These are phyloP conservation scores for Nematodospora anomalae DNA, from an alignment of 1,139 yeast genomes.

Conservation along the genomic window DNA sequence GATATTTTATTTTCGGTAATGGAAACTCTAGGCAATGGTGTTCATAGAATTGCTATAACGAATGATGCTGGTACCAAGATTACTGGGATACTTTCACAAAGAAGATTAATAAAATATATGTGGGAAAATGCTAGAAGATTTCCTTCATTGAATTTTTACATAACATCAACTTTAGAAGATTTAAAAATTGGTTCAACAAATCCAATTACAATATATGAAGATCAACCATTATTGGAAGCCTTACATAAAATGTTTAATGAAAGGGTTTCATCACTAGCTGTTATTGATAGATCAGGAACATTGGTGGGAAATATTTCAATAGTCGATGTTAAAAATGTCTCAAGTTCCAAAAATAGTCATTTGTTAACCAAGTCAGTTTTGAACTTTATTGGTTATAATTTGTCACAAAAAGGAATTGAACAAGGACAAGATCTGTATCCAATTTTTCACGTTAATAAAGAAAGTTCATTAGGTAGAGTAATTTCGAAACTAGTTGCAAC, in stretches of 20 bases:
- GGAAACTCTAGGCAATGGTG: slow-evolving; percentile 87
- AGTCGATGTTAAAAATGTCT: slow-evolving; percentile 86
- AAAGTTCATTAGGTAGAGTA: slow-evolving; percentile 80
- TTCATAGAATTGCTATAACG: slow-evolving; percentile 86
- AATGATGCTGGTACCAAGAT: slow-evolving; percentile 45
- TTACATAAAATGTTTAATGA: slow-evolving; percentile 79
- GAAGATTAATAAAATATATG: slow-evolving; percentile 75
- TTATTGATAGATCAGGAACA: slow-evolving; percentile 75
- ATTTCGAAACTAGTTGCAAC: slow-evolving; percentile 96
- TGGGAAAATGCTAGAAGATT: slow-evolving; percentile 93
- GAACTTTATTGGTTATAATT: slow-evolving; percentile 82
- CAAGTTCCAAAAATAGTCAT: slow-evolving; percentile 82
- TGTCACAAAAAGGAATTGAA: slow-evolving; percentile 84
- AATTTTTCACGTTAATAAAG: slow-evolving; percentile 84
- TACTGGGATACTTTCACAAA: slow-evolving; percentile 83
- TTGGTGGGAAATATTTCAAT: slow-evolving; percentile 90
- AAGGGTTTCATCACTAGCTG: slow-evolving; percentile 88
- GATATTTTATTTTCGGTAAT: slow-evolving; percentile 73
- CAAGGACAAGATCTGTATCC: slow-evolving; percentile 97
- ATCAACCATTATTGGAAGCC: slow-evolving; percentile 83
- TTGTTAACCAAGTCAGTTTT: slow-evolving; percentile 78
- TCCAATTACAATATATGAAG: slow-evolving; percentile 82
- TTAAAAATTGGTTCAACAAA: slow-evolving; percentile 67
- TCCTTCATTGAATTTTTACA: slow-evolving; percentile 71
- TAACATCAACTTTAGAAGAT: slow-evolving; percentile 65